These are phyloP conservation scores for Trichoderma sp. DNA, from an alignment of 2,329 filamentous ascomycete genomes.

Conservation along the genomic window DNA sequence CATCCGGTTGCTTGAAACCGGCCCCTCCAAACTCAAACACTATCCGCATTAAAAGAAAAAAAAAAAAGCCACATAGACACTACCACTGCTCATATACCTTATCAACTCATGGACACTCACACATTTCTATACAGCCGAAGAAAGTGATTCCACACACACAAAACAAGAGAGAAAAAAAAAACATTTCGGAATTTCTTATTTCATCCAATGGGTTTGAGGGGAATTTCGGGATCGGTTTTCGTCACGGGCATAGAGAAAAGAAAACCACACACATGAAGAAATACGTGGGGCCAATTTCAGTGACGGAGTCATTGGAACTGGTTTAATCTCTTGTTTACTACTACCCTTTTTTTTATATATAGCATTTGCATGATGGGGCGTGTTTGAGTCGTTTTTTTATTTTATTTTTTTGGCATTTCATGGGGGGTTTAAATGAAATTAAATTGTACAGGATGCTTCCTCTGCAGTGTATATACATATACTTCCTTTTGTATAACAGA, in stretches of 20 bases:
- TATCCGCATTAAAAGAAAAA: background rate
- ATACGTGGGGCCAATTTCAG: background rate
- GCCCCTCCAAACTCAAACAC: background rate
- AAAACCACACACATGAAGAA: background rate
- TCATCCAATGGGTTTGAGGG: background rate
- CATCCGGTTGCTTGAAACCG: conserved; percentile 3
- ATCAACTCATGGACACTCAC: conserved; percentile 1
- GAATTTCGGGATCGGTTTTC: background rate
- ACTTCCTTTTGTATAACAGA: background rate
- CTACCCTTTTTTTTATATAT: background rate
- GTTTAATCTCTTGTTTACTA: background rate
- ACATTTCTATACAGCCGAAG: background rate
- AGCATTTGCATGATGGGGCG: conserved; percentile 13
- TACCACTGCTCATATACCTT: background rate
- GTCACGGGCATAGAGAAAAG: conserved; percentile 11
- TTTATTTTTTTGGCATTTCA: conserved; percentile 1
- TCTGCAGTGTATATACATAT: background rate
- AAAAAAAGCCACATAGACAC: background rate
- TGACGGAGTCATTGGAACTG: background rate
- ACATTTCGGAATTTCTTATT: background rate
- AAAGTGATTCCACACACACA: background rate
- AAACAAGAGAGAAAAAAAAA: background rate
- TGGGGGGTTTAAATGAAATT: background rate
- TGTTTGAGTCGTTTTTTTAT: conserved; percentile 4
- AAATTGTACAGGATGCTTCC: background rate